phyloP scores from a whole-genome alignment of 768 basidiomycete genomes.

The Butyriboletus loyo region DNA sequence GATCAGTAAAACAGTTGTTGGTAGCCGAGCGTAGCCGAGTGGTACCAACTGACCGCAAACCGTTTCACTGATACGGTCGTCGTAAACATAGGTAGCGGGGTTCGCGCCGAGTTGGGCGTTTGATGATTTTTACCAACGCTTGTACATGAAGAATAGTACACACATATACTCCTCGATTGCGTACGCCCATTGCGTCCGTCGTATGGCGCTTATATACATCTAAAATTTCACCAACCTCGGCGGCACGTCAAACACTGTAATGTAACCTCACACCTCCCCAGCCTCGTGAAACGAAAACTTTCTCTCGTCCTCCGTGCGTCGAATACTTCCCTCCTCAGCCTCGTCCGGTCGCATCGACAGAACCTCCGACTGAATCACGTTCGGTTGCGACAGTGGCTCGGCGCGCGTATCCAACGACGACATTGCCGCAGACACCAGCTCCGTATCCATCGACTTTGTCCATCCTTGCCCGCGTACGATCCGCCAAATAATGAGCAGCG shows the following conservation, averaged over 20 bases:
- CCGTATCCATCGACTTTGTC: conserved; percentile 1
- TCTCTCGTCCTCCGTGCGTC: not conserved
- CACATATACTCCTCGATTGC: no score
- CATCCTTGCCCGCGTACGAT: conserved; percentile 38
- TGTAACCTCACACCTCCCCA: not conserved
- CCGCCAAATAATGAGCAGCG: conserved; percentile 38
- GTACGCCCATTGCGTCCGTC: no score
- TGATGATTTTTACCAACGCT: no score
- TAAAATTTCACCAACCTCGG: not conserved
- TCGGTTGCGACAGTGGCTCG: not conserved
- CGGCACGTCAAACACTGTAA: no score
- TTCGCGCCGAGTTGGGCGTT: no score
- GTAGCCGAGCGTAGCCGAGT: no score
- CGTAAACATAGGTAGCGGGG: no score
- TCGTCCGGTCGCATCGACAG: not conserved
- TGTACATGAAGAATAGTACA: no score
- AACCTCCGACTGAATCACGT: not conserved
- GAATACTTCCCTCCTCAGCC: not conserved
- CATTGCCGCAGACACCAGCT: not conserved
- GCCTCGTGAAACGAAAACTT: not conserved
- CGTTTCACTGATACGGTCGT: no score
- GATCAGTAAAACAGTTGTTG: no score
- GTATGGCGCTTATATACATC: no score
- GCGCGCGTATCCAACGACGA: not conserved
- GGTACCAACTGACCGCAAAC: no score